Evolutionary conservation across 352 stramenopile genomes (phyloP).

Genomic region (Globisporangium cylindrosporum): DNA sequence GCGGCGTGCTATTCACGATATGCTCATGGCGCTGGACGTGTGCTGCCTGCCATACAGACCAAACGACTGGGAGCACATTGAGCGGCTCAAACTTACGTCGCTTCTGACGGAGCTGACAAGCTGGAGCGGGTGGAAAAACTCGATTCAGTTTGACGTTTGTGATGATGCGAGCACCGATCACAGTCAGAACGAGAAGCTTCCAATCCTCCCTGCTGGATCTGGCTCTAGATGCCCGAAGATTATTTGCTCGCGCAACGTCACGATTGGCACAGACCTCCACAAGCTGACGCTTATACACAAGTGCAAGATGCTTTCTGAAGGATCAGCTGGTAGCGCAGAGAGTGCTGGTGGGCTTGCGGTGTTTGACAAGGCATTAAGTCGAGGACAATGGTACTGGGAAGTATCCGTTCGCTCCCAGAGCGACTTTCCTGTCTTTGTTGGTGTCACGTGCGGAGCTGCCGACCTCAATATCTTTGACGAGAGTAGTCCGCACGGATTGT

Average conservation of each 20-base stretch:
- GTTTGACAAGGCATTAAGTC: slow-evolving; percentile 56
- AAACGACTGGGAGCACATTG: slow-evolving; percentile 61
- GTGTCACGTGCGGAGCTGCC: slow-evolving; percentile 41
- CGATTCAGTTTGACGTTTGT: slow-evolving; percentile 45
- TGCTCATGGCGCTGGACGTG: slow-evolving; percentile 71
- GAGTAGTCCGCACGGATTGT: slow-evolving; percentile 21
- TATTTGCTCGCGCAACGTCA: slow-evolving; percentile 60
- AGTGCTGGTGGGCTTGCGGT: slow-evolving; percentile 52
- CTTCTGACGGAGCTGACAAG: slow-evolving; percentile 71
- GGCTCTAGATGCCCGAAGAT: slow-evolving; percentile 66
- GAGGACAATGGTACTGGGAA: slow-evolving; percentile 84
- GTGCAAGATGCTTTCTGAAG: neutral
- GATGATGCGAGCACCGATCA: slow-evolving; percentile 37
- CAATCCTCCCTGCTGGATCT: slow-evolving; percentile 56
- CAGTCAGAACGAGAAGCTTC: slow-evolving; percentile 28
- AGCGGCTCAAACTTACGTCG: slow-evolving; percentile 52
- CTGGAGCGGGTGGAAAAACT: slow-evolving; percentile 77
- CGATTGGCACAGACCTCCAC: slow-evolving; percentile 61
- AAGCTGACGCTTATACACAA: slow-evolving; percentile 57
- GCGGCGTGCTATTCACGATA: slow-evolving; percentile 59
- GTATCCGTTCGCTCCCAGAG: slow-evolving; percentile 49
- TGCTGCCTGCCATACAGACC: slow-evolving; percentile 73
- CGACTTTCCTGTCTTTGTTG: slow-evolving; percentile 69
- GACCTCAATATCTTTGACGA: slow-evolving; percentile 56
- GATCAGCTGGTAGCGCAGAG: neutral